Base-by-base conservation (phyloP, 1,284 basidiomycete species). In the Schizophyllum commune region DNA sequence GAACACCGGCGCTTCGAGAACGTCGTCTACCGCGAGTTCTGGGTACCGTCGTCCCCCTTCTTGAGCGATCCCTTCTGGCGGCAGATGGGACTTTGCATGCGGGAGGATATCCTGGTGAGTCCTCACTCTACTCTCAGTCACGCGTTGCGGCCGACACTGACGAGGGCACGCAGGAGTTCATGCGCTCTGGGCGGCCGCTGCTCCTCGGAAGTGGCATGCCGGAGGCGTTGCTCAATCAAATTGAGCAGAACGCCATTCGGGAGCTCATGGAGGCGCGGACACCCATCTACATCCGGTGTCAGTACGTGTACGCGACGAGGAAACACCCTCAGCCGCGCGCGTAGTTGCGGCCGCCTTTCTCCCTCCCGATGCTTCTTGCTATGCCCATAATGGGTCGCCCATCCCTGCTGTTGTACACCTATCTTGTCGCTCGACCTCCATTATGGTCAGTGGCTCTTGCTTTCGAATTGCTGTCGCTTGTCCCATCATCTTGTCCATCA, bases 111-210 rank as follows among this genome's bases (percentile, higher is more conserved):
- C 33, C 65, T 72, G 58, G 76, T 78, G 64, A 52, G 74, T 64
- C 56, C 34, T 56, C 47, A 58, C 55, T 52, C 17, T 22, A 55
- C 61, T 58, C 20, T 22, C 5, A 27, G 27, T 27, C 27, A 20
- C 27, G 8, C 58, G 47, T 11, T 55, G 21, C 27, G 17, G 19
- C 34, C 22, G 20, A 56, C 15, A 58, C 57, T 20, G 19, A 33
- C 52, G 58, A n/a, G 33, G 52, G n/a, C 56, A 21, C 58, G 58
- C 63, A 91, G 88, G 76, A 80, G 11, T 89, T 90, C 67, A 66
- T 91, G 55, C 77, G 76, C 60, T 83, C 85, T 1, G 83, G 82
- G 17, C 77, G 85, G n/a, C 85, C 88, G 32, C 73, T 91, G 52
- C 77, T 91, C 1, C 78, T 91, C 6, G 80, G 82, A 15, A 81